phyloP scores from a whole-genome alignment of 192 early-diverging fungal species.

The Coemansia pectinata region DNA sequence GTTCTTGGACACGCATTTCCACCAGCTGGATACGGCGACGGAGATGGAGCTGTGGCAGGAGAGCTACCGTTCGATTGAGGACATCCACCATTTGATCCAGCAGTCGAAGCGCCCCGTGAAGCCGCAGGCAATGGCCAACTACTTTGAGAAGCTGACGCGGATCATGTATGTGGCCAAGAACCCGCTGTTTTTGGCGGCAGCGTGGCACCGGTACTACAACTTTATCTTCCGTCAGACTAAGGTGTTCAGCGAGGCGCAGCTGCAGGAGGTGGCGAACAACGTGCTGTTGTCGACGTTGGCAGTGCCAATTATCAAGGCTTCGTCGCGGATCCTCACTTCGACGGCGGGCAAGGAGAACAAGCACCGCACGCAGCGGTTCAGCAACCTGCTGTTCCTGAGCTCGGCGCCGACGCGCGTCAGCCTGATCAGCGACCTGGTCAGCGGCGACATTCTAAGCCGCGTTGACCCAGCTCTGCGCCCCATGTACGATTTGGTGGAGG shows the following conservation, averaged over 20 bases:
- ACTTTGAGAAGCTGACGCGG: slow-evolving; percentile 96
- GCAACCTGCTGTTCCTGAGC: slow-evolving; percentile 83
- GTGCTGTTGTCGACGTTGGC: slow-evolving; percentile 94
- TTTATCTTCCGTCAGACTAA: slow-evolving; percentile 76
- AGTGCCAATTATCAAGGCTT: slow-evolving; percentile 92
- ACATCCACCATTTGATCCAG: slow-evolving; percentile 92
- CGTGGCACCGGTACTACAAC: slow-evolving; percentile 90
- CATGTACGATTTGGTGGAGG: slow-evolving; percentile 95
- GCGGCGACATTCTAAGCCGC: slow-evolving; percentile 80
- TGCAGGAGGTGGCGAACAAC: slow-evolving; percentile 84
- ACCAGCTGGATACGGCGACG: slow-evolving; percentile 92
- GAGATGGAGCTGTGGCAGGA: slow-evolving; percentile 99
- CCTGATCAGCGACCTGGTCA: slow-evolving; percentile 87
- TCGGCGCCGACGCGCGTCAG: slow-evolving; percentile 83
- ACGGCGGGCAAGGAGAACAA: slow-evolving; percentile 75
- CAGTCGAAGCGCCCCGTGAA: slow-evolving; percentile 91
- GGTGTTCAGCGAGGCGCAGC: slow-evolving; percentile 82
- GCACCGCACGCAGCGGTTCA: slow-evolving; percentile 75
- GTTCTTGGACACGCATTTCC: slow-evolving; percentile 94
- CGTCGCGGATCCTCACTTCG: slow-evolving; percentile 68
- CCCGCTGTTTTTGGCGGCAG: slow-evolving; percentile 96
- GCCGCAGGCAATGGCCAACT: slow-evolving; percentile 94
- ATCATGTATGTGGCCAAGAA: slow-evolving; percentile 98
- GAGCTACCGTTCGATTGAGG: slow-evolving; percentile 95
- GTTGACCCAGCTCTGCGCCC: slow-evolving; percentile 89